Percentiles rank a stretch among this genome's conserved stretches.
Conservation (phyloP, 2,329 filamentous ascomycete genomes). For the Trichoderma sp. region DNA sequence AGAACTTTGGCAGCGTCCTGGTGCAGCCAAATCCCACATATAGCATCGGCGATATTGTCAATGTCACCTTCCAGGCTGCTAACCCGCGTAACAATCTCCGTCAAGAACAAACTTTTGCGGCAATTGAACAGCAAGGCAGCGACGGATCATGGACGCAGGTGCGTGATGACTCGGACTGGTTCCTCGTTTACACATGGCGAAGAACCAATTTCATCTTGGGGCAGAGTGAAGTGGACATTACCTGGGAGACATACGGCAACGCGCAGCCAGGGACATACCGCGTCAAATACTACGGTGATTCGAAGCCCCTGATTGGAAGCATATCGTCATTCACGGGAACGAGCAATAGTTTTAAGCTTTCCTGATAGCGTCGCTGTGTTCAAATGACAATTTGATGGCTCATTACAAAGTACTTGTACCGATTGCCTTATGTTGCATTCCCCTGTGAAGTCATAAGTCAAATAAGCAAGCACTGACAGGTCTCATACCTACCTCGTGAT, state of each 20-base stretch:
- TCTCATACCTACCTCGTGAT: not conserved
- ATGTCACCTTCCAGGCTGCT: constrained; percentile 75
- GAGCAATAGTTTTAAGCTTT: constrained; percentile 30
- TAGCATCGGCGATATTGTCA: constrained; percentile 61
- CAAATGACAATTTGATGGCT: not conserved
- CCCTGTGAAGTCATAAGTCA: not conserved
- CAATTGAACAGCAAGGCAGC: constrained; percentile 64
- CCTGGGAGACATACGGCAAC: constrained; percentile 65
- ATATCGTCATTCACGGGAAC: constrained; percentile 36
- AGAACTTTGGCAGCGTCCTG: constrained; percentile 69
- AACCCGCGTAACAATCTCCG: constrained; percentile 88
- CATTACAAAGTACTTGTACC: not conserved
- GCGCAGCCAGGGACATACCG: constrained; percentile 70
- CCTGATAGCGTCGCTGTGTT: not conserved
- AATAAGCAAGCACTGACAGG: not conserved
- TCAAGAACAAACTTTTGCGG: constrained; percentile 74
- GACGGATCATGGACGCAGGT: constrained; percentile 63
- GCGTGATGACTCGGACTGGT: constrained; percentile 79
- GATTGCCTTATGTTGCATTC: not conserved
- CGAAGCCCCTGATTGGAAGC: constrained; percentile 57
- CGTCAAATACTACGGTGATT: constrained; percentile 81
- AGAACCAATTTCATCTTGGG: constrained; percentile 69
- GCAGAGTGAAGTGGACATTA: constrained; percentile 74
- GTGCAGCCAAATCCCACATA: constrained; percentile 57
- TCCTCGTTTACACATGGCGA: constrained; percentile 77